A percentile compares a stretch with the other conserved stretches of the same genome.
Evolutionary conservation across 1,139 yeast species (phyloP).

Genomic region (Magnusiomyces ingens): DNA sequence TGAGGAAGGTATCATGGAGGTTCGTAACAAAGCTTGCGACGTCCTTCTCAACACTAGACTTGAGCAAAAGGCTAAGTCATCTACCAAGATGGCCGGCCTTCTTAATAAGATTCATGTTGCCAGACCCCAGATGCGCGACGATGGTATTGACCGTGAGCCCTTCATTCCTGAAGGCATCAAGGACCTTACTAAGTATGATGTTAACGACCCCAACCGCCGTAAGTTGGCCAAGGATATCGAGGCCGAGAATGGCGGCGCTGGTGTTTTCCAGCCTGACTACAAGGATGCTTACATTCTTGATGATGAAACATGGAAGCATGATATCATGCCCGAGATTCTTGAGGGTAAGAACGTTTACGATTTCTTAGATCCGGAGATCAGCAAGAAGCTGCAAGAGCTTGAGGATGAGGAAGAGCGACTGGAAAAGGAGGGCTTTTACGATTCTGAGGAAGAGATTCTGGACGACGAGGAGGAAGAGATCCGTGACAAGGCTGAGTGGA

Average conservation of each 20-base stretch:
- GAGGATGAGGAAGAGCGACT: conserved; percentile 96
- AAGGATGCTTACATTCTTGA: conserved; percentile 87
- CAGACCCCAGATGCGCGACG: conserved; percentile 83
- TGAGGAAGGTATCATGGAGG: conserved; percentile 93
- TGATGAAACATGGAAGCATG: conserved; percentile 97
- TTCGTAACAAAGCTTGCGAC: conserved; percentile 96
- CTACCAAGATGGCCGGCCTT: conserved; percentile 81
- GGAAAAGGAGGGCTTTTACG: conserved; percentile 92
- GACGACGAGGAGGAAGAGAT: conserved; percentile 64
- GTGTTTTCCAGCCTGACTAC: conserved; percentile 89
- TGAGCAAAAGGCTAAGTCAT: conserved; percentile 92
- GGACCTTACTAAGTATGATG: conserved; percentile 57
- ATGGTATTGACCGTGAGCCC: conserved; percentile 56
- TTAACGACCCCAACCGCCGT: conserved; percentile 76
- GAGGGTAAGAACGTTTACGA: conserved; percentile 97
- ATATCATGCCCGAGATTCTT: conserved; percentile 91
- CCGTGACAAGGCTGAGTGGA: conserved; percentile 87
- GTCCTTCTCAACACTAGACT: conserved; percentile 90
- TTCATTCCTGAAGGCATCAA: conserved; percentile 72
- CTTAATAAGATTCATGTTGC: conserved; percentile 95
- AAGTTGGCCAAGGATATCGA: conserved; percentile 81
- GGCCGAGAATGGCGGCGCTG: conserved; percentile 96
- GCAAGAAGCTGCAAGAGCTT: conserved; percentile 83
- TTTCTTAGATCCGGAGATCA: conserved; percentile 93
- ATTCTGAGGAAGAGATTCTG: conserved; percentile 54